These are phyloP conservation scores for Candida sp. DNA, from an alignment of 1,139 yeast genomes.

Conservation along the genomic window DNA sequence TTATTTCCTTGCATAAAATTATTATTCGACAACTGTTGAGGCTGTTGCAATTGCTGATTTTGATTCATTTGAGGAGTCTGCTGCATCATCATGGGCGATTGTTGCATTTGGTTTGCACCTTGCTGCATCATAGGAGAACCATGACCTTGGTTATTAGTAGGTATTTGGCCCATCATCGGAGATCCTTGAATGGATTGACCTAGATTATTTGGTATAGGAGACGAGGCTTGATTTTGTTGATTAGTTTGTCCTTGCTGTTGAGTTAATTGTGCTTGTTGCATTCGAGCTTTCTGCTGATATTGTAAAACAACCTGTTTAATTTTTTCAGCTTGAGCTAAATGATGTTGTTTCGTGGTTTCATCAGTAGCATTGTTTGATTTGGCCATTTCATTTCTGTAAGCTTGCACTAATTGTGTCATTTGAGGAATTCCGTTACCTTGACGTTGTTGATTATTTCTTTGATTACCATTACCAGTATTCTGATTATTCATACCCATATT, in stretches of 20 bases:
- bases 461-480: neutral
- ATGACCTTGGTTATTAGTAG: neutral
- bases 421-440: constrained; percentile 48
- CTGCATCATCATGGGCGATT: constrained; percentile 1
- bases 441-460: constrained; percentile 8
- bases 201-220: neutral
- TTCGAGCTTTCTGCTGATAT: constrained; percentile 31
- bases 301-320: constrained; percentile 48
- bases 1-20: neutral
- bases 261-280: constrained; percentile 11
- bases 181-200: neutral
- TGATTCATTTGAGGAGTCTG: constrained; percentile 6
- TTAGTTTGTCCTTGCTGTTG: constrained; percentile 10
- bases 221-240: constrained; percentile 4
- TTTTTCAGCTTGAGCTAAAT: constrained; percentile 63
- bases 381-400: constrained; percentile 58
- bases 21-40: constrained; percentile 1
- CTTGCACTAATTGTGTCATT: constrained; percentile 58
- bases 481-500: neutral
- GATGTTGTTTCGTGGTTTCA: constrained; percentile 66
- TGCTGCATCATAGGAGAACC: constrained; percentile 1
- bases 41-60: constrained; percentile 7
- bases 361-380: constrained; percentile 56
- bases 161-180: neutral
- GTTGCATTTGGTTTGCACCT: constrained; percentile 1